Evolutionary conservation across 2,329 filamentous ascomycete genomes (phyloP).

Genomic region (Neonectria magnoliae): DNA sequence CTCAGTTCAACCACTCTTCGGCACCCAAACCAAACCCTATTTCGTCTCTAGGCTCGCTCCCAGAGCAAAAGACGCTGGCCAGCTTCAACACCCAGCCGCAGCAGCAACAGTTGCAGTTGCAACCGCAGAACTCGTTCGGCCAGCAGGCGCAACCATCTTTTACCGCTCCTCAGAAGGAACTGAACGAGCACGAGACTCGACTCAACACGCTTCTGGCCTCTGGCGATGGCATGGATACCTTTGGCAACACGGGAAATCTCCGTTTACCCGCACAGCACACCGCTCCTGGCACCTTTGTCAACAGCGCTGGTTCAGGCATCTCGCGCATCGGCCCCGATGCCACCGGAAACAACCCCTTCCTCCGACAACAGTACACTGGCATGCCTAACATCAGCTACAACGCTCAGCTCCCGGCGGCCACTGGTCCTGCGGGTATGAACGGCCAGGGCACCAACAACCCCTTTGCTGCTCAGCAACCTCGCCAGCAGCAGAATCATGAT

Average conservation of each 20-base stretch:
- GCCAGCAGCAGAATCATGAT: constrained; percentile 63
- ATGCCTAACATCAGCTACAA: constrained; percentile 70
- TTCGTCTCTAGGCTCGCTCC: constrained; percentile 78
- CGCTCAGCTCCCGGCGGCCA: constrained; percentile 62
- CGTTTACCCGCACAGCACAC: constrained; percentile 97
- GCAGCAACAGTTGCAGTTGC: constrained; percentile 57
- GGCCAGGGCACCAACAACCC: constrained; percentile 65
- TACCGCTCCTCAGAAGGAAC: constrained; percentile 59
- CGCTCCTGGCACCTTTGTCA: constrained; percentile 94
- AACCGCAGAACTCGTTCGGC: constrained; percentile 48
- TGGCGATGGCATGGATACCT: constrained; percentile 96
- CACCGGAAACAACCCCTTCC: constrained; percentile 89
- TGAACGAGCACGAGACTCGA: constrained; percentile 73
- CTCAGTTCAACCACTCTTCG: constrained; percentile 73
- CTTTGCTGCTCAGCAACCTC: constrained; percentile 63
- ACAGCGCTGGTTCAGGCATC: constrained; percentile 87
- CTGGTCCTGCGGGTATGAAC: constrained; percentile 66
- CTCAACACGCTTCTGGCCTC: constrained; percentile 87
- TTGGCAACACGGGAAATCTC: constrained; percentile 94
- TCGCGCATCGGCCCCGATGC: constrained; percentile 75
- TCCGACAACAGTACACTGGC: constrained; percentile 84
- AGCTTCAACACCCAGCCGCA: constrained; percentile 62
- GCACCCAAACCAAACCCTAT: constrained; percentile 62
- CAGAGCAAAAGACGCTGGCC: constrained; percentile 83
- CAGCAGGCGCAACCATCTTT: constrained; percentile 47